A percentile compares a stretch with the other conserved stretches of the same genome.
Evolutionary conservation across 116 monocot genomes (phyloP).

Genomic region (Iris pallida): DNA sequence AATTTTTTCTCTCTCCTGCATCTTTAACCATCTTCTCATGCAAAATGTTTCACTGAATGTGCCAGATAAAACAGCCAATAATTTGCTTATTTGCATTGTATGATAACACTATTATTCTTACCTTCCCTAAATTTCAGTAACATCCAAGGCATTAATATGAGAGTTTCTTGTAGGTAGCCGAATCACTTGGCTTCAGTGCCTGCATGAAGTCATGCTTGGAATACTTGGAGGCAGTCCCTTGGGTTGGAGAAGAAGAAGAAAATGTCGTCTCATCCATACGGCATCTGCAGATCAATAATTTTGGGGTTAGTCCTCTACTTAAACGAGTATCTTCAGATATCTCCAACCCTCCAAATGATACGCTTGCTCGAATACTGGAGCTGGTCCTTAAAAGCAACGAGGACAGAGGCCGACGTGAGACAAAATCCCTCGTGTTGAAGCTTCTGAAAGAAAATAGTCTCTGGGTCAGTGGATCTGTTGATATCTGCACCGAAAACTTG

Average conservation of each 20-base stretch:
- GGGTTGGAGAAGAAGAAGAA: conserved; percentile 91
- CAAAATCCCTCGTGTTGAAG: conserved; percentile 72
- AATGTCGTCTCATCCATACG: conserved; percentile 56
- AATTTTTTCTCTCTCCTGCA: no score
- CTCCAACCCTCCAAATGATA: conserved; percentile 58
- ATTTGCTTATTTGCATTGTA: no score
- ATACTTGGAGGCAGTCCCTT: conserved; percentile 86
- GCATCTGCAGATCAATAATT: conserved; percentile 40
- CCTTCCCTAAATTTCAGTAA: no score
- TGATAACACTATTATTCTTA: no score
- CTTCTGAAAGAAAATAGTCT: conserved; percentile 73
- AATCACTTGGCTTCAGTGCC: conserved; percentile 57
- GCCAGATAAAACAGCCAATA: no score
- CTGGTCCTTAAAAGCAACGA: conserved; percentile 80
- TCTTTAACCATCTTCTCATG: no score
- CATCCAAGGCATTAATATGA: not conserved
- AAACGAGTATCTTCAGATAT: conserved; percentile 67
- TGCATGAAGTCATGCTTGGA: conserved; percentile 79
- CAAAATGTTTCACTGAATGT: no score
- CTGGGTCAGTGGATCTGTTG: conserved; percentile 34
- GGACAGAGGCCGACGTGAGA: conserved; percentile 74
- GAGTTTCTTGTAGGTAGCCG: conserved; percentile 51
- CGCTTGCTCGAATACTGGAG: conserved; percentile 62
- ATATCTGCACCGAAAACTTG: conserved; percentile 54
- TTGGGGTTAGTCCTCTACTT: conserved; percentile 49